phyloP scores from a whole-genome alignment of 129 eudicot species.

The sunflower (Helianthus annuus) region HanXRQr2.0-SUNRISE NC_035438.2:1459905-1460404 shows the following conservation, averaged over 20 bases:
- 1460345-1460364: not conserved
- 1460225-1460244: slow-evolving; percentile 78
- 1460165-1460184: slow-evolving; percentile 66
- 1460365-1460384: not conserved
- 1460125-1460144: slow-evolving; percentile 75
- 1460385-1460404: slow-evolving; percentile 35
- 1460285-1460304: slow-evolving; percentile 51
- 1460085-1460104: slow-evolving; percentile 89
- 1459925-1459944: slow-evolving; percentile 65
- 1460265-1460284: slow-evolving; percentile 87
- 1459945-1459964: slow-evolving; percentile 1
- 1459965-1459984: slow-evolving; percentile 7
- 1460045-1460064: slow-evolving; percentile 87
- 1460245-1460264: slow-evolving; percentile 93
- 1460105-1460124: slow-evolving; percentile 72
- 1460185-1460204: slow-evolving; percentile 37
- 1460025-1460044: slow-evolving; percentile 80
- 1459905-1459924: slow-evolving; percentile 69
- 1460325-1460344: not conserved
- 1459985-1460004: not conserved
- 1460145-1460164: slow-evolving; percentile 97
- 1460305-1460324: not conserved
- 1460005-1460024: slow-evolving; percentile 57
- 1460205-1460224: slow-evolving; percentile 53
- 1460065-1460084: slow-evolving; percentile 94